These are phyloP conservation scores for Auxenochlorella protothecoides DNA, from an alignment of 139 green algal genomes.

Conservation along the genomic window DNA sequence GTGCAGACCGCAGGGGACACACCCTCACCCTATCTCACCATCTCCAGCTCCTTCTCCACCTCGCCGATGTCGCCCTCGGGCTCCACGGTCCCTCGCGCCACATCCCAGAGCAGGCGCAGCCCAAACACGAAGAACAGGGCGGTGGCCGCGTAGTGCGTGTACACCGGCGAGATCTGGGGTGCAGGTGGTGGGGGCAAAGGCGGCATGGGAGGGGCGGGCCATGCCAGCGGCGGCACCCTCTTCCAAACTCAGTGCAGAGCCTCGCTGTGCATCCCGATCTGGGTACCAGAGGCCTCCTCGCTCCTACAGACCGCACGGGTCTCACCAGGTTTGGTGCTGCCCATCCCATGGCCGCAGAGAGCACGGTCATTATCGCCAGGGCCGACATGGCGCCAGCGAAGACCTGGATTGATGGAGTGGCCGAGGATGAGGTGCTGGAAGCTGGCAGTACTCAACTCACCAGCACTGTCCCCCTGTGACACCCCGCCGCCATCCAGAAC, in stretches of 20 bases:
- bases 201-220: background rate
- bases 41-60: conserved; percentile 17
- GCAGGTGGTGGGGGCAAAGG: background rate
- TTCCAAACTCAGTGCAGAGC: background rate
- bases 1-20: too few relatives aligned
- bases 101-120: conserved; percentile 66
- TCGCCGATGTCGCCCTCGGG: conserved; percentile 21
- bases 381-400: conserved; percentile 71
- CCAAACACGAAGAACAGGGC: conserved; percentile 89
- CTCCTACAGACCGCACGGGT: background rate
- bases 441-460: background rate
- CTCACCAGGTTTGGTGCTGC: conserved; percentile 73
- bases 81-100: conserved; percentile 36
- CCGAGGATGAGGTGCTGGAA: background rate
- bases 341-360: conserved; percentile 78
- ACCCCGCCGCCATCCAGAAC: background rate
- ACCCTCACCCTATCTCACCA: background rate
- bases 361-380: conserved; percentile 82
- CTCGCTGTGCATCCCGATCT: background rate
- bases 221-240: background rate
- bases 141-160: conserved; percentile 76
- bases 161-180: conserved; percentile 66
- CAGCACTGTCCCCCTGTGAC: background rate
- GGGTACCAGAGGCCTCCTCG: background rate
- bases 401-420: conserved; percentile 41